Conservation (phyloP, 345 rosid genomes). For the Cochlearia excelsa region DNA sequence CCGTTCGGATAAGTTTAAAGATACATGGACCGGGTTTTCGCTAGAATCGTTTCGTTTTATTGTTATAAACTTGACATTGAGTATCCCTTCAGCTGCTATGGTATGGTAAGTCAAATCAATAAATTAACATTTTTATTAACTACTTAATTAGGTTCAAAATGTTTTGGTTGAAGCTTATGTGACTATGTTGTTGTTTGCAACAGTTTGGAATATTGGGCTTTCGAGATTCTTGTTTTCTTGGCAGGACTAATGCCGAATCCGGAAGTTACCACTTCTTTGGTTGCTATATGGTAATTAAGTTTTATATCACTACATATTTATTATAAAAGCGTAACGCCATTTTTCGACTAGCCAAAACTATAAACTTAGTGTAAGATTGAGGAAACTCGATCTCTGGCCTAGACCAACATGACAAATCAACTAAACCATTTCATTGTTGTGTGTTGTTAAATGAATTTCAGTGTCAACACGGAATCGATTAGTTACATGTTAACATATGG, state of each 20-base stretch:
- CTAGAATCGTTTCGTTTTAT: constrained; percentile 39
- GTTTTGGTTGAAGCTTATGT: constrained; percentile 7
- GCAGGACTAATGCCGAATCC: constrained; percentile 74
- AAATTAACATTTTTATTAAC: not conserved
- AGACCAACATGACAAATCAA: too few species aligned
- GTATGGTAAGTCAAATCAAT: constrained; percentile 49
- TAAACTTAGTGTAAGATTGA: too few species aligned
- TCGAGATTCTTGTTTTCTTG: constrained; percentile 67
- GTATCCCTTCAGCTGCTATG: constrained; percentile 77
- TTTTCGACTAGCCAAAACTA: too few species aligned
- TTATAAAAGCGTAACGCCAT: too few species aligned
- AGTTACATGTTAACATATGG: constrained; percentile 70
- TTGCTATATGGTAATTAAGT: constrained; percentile 59
- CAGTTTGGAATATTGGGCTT: constrained; percentile 79
- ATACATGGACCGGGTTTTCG: constrained; percentile 64
- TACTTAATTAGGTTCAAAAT: not conserved
- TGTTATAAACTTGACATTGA: constrained; percentile 41
- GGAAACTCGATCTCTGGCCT: too few species aligned
- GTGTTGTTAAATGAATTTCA: constrained; percentile 11
- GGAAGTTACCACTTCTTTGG: constrained; percentile 52
- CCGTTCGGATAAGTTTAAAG: constrained; percentile 38
- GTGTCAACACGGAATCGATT: constrained; percentile 58
- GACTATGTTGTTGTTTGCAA: constrained; percentile 7
- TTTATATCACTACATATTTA: not conserved
- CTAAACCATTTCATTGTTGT: not conserved